phyloP scores from a whole-genome alignment of 345 rosid species.

The Aquilaria malaccensis region DNA sequence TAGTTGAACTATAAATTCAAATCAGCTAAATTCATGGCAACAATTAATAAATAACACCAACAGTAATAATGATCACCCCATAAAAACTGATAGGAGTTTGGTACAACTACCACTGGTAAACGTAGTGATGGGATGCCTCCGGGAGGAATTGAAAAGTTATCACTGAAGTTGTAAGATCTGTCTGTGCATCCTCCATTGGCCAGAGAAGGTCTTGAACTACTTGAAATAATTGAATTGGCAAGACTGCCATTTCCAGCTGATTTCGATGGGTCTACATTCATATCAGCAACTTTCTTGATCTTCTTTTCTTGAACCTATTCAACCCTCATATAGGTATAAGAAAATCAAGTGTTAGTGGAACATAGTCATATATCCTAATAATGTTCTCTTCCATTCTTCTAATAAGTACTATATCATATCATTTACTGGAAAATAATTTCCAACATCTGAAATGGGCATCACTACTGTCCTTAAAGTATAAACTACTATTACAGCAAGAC shows the following conservation, averaged over 20 bases:
- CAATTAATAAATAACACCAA: no score
- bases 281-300: conserved; percentile 75
- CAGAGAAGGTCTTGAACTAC: conserved; percentile 32
- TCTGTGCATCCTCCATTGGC: conserved; percentile 61
- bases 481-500: no score
- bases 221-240: conserved; percentile 62
- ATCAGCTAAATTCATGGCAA: no score
- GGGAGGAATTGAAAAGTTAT: conserved; percentile 52
- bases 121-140: conserved; percentile 78
- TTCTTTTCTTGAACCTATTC: conserved; percentile 93
- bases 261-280: conserved; percentile 67
- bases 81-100: not conserved
- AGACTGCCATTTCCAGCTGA: conserved; percentile 60
- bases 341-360: not conserved
- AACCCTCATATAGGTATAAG: conserved; percentile 16
- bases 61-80: no score
- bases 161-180: conserved; percentile 32
- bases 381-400: no score
- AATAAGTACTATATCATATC: no score
- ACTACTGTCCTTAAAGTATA: no score
- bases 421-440: no score
- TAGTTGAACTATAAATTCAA: not conserved
- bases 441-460: no score
- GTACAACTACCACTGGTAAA: conserved; percentile 85
- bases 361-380: no score